Base-by-base conservation (phyloP, 2,329 filamentous ascomycete species). In the Aureobasidium leucospermi region DNA sequence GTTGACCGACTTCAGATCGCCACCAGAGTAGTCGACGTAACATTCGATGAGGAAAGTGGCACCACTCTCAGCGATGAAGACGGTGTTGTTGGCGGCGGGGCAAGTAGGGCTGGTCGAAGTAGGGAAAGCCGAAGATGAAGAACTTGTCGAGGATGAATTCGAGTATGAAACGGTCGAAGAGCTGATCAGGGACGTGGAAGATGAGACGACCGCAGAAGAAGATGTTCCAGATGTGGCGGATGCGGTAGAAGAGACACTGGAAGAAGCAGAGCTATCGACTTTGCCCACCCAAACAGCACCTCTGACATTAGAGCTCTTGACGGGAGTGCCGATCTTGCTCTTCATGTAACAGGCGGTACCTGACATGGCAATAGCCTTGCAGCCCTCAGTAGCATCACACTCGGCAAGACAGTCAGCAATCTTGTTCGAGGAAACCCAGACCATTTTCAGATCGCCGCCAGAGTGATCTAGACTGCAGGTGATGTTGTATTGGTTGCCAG, bases 381-480 rank as follows among this genome's bases (percentile, higher is more conserved):
- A 62, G 19, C 45, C 51, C 6, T 42, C 43, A 8, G 57, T 60
- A 1, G 28, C 15, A 34, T 56, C 43, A 39, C 60, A 62, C 28
- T 49, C 58, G 6, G 43, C 43, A 23, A 62, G 53, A 41, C 60
- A 62, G 23, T 52, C 60, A 15, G 45, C 47, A 45, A 62, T 60
- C 32, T 39, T 60, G 39, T 56, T 59, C 10, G 57, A 59, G 57
- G 28, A n/a, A 31, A 62, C 61, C 31, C 60, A 61, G 15, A 60
- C 56, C 42, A 41, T 60, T 8, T 45, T 43, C 51, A 69, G 56
- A 53, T 69, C 66, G 29, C 65, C 66, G 9, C 63, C 66, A n/a
- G 59, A 34, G 51, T 68, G 65, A 34, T 69, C 68, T 16, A 66
- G 63, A 32, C 56, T 61, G 60, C 68, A 70, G 38, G 67, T 64